These are phyloP conservation scores for Candida sp. DNA, from an alignment of 1,139 yeast genomes.

Conservation along the genomic window DNA sequence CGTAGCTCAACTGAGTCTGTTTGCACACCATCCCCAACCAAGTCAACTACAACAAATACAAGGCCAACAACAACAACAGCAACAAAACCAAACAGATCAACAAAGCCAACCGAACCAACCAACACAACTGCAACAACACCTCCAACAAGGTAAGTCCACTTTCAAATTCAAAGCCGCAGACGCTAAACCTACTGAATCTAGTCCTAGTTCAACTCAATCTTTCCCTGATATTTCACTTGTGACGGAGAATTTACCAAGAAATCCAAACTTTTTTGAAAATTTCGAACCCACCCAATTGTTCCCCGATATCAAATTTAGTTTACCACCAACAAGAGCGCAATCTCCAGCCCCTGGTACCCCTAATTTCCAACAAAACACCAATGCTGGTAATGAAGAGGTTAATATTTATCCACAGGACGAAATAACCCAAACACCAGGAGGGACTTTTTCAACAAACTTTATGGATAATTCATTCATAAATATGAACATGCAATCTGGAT, in stretches of 20 bases:
- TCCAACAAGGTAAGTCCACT: background rate
- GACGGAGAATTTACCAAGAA: conserved; percentile 41
- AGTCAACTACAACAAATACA: conserved; percentile 5
- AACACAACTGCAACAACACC: background rate
- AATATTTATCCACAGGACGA: conserved; percentile 1
- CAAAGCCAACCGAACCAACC: conserved; percentile 17
- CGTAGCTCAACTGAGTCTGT: conserved; percentile 2
- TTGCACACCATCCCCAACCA: conserved; percentile 5
- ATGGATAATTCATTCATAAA: conserved; percentile 42
- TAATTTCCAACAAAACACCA: background rate
- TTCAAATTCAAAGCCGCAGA: background rate
- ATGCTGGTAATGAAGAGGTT: conserved; percentile 1
- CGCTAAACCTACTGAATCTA: conserved; percentile 6
- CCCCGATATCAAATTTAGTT: conserved; percentile 32
- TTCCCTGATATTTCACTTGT: conserved; percentile 48
- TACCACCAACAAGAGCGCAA: conserved; percentile 38
- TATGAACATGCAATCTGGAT: conserved; percentile 43
- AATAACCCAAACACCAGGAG: conserved; percentile 23
- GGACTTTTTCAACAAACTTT: conserved; percentile 36
- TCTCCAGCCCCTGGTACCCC: conserved; percentile 19
- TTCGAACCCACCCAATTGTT: conserved; percentile 51
- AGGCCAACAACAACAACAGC: conserved; percentile 4
- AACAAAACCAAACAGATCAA: conserved; percentile 9
- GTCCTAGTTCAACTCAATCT: conserved; percentile 40
- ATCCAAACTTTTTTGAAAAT: conserved; percentile 41